Conservation (phyloP, 768 basidiomycete genomes). For the Psilocybe cubensis region DNA sequence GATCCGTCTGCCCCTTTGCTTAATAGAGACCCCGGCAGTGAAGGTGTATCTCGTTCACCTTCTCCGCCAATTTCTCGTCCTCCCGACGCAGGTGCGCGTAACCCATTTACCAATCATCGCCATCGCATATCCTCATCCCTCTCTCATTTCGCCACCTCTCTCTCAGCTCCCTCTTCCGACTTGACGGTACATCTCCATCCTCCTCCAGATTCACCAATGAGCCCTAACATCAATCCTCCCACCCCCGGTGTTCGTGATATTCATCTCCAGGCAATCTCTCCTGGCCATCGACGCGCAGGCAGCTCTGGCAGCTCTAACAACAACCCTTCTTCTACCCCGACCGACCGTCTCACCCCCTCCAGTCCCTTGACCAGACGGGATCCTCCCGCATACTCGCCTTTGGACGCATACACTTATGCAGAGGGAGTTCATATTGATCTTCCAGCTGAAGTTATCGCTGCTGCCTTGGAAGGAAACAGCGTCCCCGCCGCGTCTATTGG, state of each 20-base stretch:
- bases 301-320: slow-evolving; percentile 25
- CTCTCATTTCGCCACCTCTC: slow-evolving; percentile 65
- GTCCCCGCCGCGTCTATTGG: slow-evolving; percentile 65
- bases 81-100: slow-evolving; percentile 79
- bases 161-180: slow-evolving; percentile 69
- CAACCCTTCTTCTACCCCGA: slow-evolving; percentile 21
- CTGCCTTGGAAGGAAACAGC: slow-evolving; percentile 77
- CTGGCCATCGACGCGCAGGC: slow-evolving; percentile 41
- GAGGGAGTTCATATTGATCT: slow-evolving; percentile 94
- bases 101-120: slow-evolving; percentile 77
- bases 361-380: slow-evolving; percentile 55
- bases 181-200: slow-evolving; percentile 73
- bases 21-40: slow-evolving; percentile 3
- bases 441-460: slow-evolving; percentile 90
- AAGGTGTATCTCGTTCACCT: slow-evolving; percentile 49
- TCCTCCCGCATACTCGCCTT: slow-evolving; percentile 88
- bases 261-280: slow-evolving; percentile 67
- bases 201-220: slow-evolving; percentile 79
- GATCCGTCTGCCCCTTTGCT: slow-evolving; percentile 30
- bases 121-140: slow-evolving; percentile 60
- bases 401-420: slow-evolving; percentile 81
- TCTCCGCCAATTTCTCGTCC: slow-evolving; percentile 56
- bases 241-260: slow-evolving; percentile 88
- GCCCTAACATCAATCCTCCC: slow-evolving; percentile 75
- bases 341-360: slow-evolving; percentile 32